Evolutionary conservation across 2,329 filamentous ascomycete genomes (phyloP), one percentile per base, ranked within the genome.

Genomic region (Volutella citrinella): DNA sequence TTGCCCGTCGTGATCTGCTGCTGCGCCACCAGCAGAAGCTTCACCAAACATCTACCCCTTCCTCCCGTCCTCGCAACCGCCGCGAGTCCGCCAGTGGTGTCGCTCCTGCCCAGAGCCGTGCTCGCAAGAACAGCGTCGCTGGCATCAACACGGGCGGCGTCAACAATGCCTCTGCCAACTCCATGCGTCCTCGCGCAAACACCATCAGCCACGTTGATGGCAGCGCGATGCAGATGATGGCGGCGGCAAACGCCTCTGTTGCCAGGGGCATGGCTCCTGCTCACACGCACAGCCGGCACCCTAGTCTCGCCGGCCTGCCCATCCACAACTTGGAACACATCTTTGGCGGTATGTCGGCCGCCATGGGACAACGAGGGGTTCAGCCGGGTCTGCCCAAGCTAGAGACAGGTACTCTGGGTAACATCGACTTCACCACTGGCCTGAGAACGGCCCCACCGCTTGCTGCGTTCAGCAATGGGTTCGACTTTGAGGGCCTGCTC

Each of bases 1-100:
- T 98, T 65, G 93, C 93, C 40, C 81, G 93, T 42, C 81, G 93
- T 48, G 93, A 98, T 63, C 67, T 98, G 49, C 75, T 98, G 35
- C 70, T 98, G 48, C 81, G 93, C 40, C 93, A 98, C 65, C 93
- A 98, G 73, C 93, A 98, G 72, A 98, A 98, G 72, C 77, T 98
- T 29, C 93, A 98, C 61, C 88, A 95, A 74, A 88, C 88, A 17
- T 87, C 87, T 10, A 89, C 89, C 1, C 86, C 93, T 6, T 89
- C 89, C 6, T 84, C 89, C 27, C 80, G 90, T 41, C 89, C 90
- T 27, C 81, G 90, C 51, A 90, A 88, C 51, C 84, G 91, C 48
- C 80, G 93, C 46, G 93, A 97, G 66, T 97, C 93, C 62, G 85
- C 84, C 41, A 87, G 84, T 34, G 78, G 84, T 41, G 80, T 82